Evolutionary conservation across 2,329 filamentous ascomycete species (phyloP).

Genomic region (Ophiostoma ulmi): DNA sequence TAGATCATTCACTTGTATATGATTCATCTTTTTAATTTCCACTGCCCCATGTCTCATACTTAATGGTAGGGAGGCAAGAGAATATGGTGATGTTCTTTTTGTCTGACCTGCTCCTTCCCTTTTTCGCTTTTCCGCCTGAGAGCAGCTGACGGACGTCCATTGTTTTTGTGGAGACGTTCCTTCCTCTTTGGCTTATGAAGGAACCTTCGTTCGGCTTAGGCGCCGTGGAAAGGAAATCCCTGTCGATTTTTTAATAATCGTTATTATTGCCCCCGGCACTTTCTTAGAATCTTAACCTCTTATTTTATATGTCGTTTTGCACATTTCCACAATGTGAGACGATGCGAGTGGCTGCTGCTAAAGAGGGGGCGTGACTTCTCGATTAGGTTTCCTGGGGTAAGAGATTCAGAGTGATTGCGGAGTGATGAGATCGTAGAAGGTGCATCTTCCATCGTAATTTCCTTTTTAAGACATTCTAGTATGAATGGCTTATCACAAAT

Average conservation of each 20-base stretch:
- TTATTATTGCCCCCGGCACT: not conserved
- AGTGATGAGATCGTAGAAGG: not conserved
- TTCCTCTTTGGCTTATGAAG: not conserved
- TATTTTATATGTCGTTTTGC: too few relatives aligned
- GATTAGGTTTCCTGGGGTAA: not conserved
- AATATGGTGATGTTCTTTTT: not conserved
- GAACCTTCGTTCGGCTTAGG: not conserved
- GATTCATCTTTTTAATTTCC: not conserved
- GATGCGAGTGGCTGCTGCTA: not conserved
- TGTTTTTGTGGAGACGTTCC: not conserved
- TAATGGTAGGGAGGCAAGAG: not conserved
- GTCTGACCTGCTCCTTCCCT: not conserved
- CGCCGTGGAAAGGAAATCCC: not conserved
- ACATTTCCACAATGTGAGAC: not conserved
- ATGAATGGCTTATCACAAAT: not conserved
- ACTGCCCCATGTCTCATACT: not conserved
- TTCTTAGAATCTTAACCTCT: too few relatives aligned
- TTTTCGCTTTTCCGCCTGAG: not conserved
- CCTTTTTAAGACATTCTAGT: not conserved
- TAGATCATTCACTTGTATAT: not conserved
- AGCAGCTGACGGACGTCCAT: not conserved
- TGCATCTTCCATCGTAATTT: not conserved
- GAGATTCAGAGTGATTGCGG: not conserved
- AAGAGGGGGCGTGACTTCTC: not conserved
- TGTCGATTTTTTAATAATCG: not conserved